Base-by-base conservation (phyloP, 306 rosid genomes). In the Astragalus glycyphyllos region DNA sequence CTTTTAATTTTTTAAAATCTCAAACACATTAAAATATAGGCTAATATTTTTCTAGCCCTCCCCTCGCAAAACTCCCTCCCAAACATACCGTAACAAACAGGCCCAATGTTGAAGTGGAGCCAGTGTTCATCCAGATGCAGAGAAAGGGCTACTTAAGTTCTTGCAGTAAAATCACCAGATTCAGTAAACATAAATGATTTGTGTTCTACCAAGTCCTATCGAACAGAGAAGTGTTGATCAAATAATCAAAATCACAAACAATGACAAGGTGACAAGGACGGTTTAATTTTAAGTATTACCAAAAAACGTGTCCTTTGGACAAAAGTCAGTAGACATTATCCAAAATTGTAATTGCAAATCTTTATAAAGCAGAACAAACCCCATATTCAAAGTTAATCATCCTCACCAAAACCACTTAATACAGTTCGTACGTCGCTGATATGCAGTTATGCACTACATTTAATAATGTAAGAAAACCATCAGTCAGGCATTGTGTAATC, bases 351-450 rank as follows among this genome's bases (percentile, higher is more conserved):
- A 20, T 20, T 20, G 23, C 23, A 12, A 44, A 54, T 15, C 7
- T 8, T 54, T 54, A 12, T 16, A 44, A 42, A 16, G 47, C 37
- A 2, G 20, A 32, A 46, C 76, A 1, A 48, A 72, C 31, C 41
- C 60, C 9, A 35, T 34, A 58, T 37, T 59, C 65, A 61, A 65
- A 5, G 12, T 67, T 67, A 54, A 65, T 61, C 57, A 48, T 17
- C 51, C 54, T 58, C 59, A 60, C 35, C 12, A 73, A 26, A 20
- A 17, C 47, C 46, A 72, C 38, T 79, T 64, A 59, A 71, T 51
- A 55, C 65, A 67, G 61, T 68, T 34, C 6, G 12, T 76, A 51
- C 31, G 8, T 11, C 46, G 59, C 61, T 35, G 1, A 50, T 29
- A 54, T 60, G 54, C 57, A 34, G 15, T 56, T 55, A 56, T 17